These are phyloP conservation scores for Ceratobasidium sp. DNA, from an alignment of 1,284 basidiomycete genomes.

Conservation along the genomic window DNA sequence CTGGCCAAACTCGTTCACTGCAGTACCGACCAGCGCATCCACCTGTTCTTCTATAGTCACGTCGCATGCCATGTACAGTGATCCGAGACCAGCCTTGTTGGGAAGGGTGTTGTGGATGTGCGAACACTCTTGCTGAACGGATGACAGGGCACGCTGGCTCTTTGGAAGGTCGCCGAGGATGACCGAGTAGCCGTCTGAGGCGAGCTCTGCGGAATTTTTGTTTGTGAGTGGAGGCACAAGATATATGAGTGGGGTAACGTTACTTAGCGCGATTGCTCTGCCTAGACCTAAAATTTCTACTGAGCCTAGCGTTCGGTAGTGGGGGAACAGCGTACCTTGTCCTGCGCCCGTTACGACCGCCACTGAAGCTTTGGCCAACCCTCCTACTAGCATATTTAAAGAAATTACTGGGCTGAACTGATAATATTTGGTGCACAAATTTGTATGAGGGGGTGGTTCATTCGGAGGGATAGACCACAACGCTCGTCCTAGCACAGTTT, in stretches of 20 bases:
- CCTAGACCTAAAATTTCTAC: constrained; percentile 14
- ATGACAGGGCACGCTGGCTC: not conserved
- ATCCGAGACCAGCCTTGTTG: not conserved
- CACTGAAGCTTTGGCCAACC: not conserved
- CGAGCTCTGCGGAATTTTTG: not conserved
- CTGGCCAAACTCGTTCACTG: constrained; percentile 12
- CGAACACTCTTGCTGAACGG: constrained; percentile 7
- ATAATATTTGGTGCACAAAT: not conserved
- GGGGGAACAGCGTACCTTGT: constrained; percentile 8
- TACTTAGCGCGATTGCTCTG: constrained; percentile 28
- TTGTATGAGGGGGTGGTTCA: too few relatives aligned
- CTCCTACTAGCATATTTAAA: not conserved
- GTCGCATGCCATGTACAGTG: constrained; percentile 18
- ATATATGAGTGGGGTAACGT: too few relatives aligned
- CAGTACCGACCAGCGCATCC: constrained; percentile 18
- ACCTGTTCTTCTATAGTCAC: constrained; percentile 30
- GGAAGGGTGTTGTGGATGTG: not conserved
- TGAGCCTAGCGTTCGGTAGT: not conserved
- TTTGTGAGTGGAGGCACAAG: not conserved
- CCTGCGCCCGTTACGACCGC: constrained; percentile 36
- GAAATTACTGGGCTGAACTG: not conserved
- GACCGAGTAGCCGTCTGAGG: constrained; percentile 23
- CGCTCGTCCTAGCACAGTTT: too few relatives aligned
- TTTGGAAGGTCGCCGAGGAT: constrained; percentile 23
- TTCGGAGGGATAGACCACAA: too few relatives aligned